phyloP scores from a whole-genome alignment of 2,329 filamentous ascomycete genomes.

The Albifimbria verrucaria region DNA sequence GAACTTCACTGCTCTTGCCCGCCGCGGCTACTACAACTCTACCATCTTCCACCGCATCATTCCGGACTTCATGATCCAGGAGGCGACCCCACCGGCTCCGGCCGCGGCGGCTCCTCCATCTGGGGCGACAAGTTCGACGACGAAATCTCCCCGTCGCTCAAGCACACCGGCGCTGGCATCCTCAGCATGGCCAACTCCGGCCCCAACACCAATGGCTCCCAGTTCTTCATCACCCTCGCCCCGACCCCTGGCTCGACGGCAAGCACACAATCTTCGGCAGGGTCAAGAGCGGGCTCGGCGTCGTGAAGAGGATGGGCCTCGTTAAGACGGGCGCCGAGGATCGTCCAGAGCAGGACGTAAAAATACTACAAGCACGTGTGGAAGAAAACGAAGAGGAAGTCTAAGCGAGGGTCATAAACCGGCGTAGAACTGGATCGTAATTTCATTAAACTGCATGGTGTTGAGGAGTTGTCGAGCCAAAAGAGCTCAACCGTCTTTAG shows the following conservation, averaged over 20 bases:
- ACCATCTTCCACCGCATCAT: slow-evolving; percentile 93
- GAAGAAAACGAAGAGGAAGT: slow-evolving; percentile 53
- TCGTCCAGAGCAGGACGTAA: slow-evolving; percentile 76
- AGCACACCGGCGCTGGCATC: slow-evolving; percentile 91
- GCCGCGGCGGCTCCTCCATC: slow-evolving; percentile 82
- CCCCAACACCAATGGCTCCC: slow-evolving; percentile 87
- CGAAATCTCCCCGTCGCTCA: slow-evolving; percentile 74
- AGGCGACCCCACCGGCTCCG: slow-evolving; percentile 91
- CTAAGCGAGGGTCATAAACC: slow-evolving; percentile 6
- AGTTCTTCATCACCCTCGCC: slow-evolving; percentile 94
- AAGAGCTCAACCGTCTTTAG: no score
- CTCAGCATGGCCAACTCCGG: slow-evolving; percentile 96
- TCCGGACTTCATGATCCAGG: slow-evolving; percentile 93
- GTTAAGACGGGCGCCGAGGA: slow-evolving; percentile 83
- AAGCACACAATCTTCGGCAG: slow-evolving; percentile 97
- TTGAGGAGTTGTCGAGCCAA: slow-evolving; percentile 10
- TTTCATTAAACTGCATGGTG: slow-evolving; percentile 9
- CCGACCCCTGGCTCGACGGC: slow-evolving; percentile 96
- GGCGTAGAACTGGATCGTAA: slow-evolving; percentile 2
- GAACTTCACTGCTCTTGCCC: slow-evolving; percentile 80
- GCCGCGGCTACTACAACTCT: slow-evolving; percentile 82
- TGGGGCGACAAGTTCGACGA: slow-evolving; percentile 94
- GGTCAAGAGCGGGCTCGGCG: slow-evolving; percentile 76
- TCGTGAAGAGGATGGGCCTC: slow-evolving; percentile 84
- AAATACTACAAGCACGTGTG: slow-evolving; percentile 70